Evolutionary conservation across 345 rosid species (phyloP).

Genomic region (Pseudoturritis turrita): DNA sequence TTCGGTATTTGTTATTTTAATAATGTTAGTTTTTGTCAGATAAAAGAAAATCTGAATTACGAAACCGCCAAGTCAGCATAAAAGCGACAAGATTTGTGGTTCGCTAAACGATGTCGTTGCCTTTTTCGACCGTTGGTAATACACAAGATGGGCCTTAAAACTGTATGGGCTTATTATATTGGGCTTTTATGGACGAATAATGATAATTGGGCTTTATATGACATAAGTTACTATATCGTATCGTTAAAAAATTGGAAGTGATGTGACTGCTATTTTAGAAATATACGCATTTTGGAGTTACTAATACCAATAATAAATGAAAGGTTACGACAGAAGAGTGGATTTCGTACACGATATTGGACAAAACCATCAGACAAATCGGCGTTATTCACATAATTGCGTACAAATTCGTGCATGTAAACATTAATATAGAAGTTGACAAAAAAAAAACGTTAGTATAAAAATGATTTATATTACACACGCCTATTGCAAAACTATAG

Average conservation of each 20-base stretch:
- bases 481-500: background rate
- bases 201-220: background rate
- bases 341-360: slow-evolving; percentile 13
- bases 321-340: background rate
- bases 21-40: slow-evolving; percentile 21
- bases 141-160: background rate
- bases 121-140: slow-evolving; percentile 22
- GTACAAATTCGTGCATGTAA: slow-evolving; percentile 15
- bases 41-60: slow-evolving; percentile 21
- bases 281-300: background rate
- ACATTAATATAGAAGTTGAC: background rate
- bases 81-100: slow-evolving; percentile 21
- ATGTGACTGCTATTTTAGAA: background rate
- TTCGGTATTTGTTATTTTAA: slow-evolving; percentile 11
- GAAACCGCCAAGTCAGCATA: slow-evolving; percentile 27
- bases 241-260: background rate
- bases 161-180: background rate
- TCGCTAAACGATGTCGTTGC: slow-evolving; percentile 15
- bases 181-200: background rate
- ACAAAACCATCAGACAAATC: slow-evolving; percentile 3
- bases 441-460: background rate
- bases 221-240: background rate
- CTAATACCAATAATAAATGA: background rate
- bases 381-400: slow-evolving; percentile 20
- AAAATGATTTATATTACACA: background rate